These are phyloP conservation scores for Candida ascalaphidarum DNA, from an alignment of 805 yeast genomes.

Conservation along the genomic window DNA sequence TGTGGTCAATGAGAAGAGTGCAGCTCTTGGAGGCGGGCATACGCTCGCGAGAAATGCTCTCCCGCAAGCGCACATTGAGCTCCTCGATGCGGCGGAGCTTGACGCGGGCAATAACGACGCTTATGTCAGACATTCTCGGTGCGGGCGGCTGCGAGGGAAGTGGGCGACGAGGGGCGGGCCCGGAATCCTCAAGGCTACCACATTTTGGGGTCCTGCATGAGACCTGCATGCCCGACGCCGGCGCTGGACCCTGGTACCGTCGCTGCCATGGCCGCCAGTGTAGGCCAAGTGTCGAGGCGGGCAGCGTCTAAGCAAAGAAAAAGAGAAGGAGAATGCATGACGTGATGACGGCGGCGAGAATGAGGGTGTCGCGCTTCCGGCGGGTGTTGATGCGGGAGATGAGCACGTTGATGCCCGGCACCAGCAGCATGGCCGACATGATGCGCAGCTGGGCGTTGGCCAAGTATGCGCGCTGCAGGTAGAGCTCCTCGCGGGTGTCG, in stretches of 20 bases:
- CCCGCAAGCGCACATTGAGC: conserved; percentile 44
- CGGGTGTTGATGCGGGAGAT: conserved; percentile 79
- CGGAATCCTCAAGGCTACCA: too few relatives aligned
- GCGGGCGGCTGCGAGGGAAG: too few relatives aligned
- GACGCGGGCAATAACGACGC: conserved; percentile 43
- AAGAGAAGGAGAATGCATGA: conserved; percentile 67
- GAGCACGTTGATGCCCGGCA: conserved; percentile 79
- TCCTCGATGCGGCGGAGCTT: conserved; percentile 56
- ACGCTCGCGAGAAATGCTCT: conserved; percentile 45
- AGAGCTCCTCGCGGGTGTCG: conserved; percentile 80
- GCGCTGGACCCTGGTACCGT: too few relatives aligned
- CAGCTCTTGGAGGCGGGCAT: conserved; percentile 60
- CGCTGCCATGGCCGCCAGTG: too few relatives aligned
- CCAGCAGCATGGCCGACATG: conserved; percentile 48
- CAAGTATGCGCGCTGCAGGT: conserved; percentile 60
- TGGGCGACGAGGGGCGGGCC: too few relatives aligned
- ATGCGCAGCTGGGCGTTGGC: conserved; percentile 57
- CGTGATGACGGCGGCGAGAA: conserved; percentile 69
- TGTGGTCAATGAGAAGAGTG: conserved; percentile 33
- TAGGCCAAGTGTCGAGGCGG: too few relatives aligned
- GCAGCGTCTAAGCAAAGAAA: too few relatives aligned
- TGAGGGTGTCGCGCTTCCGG: conserved; percentile 78
- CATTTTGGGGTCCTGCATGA: too few relatives aligned
- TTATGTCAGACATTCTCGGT: too few relatives aligned
- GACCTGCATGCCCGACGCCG: too few relatives aligned